A percentile compares a stretch with the other conserved stretches of the same genome.
phyloP scores from a whole-genome alignment of 768 basidiomycete species.

The Rhizopogon sp. region DNA sequence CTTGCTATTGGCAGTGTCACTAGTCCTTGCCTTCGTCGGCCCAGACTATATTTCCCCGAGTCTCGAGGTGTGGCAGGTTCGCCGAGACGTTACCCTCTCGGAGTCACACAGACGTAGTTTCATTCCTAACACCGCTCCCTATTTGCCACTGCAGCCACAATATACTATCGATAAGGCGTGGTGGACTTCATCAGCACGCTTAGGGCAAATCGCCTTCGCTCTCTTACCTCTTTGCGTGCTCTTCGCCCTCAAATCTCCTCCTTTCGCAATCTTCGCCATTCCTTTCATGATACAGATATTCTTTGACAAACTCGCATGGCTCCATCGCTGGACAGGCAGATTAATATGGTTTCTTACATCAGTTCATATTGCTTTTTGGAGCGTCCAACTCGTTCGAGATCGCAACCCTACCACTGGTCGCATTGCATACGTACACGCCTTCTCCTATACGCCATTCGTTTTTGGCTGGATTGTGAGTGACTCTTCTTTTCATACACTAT shows the following conservation, averaged over 20 bases:
- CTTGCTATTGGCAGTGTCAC: conserved; percentile 36
- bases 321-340: conserved; percentile 70
- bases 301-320: conserved; percentile 68
- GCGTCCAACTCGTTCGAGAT: conserved; percentile 56
- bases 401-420: conserved; percentile 36
- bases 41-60: conserved; percentile 63
- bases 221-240: conserved; percentile 67
- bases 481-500: conserved; percentile 4
- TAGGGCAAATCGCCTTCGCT: conserved; percentile 68
- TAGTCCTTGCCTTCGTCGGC: conserved; percentile 51
- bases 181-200: conserved; percentile 67
- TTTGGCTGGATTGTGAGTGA: conserved; percentile 52
- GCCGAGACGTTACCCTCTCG: conserved; percentile 7
- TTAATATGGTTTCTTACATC: conserved; percentile 61
- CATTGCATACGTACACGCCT: conserved; percentile 46
- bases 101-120: conserved; percentile 13
- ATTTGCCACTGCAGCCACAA: conserved; percentile 38
- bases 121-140: conserved; percentile 27
- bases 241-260: conserved; percentile 65
- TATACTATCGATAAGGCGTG: conserved; percentile 62
- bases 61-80: conserved; percentile 40
- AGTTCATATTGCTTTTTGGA: conserved; percentile 65
- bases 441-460: conserved; percentile 55
- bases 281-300: conserved; percentile 58
- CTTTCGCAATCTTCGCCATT: conserved; percentile 67